phyloP scores from a whole-genome alignment of 1,284 basidiomycete species.

The Bondarzewia mesenterica region DNA sequence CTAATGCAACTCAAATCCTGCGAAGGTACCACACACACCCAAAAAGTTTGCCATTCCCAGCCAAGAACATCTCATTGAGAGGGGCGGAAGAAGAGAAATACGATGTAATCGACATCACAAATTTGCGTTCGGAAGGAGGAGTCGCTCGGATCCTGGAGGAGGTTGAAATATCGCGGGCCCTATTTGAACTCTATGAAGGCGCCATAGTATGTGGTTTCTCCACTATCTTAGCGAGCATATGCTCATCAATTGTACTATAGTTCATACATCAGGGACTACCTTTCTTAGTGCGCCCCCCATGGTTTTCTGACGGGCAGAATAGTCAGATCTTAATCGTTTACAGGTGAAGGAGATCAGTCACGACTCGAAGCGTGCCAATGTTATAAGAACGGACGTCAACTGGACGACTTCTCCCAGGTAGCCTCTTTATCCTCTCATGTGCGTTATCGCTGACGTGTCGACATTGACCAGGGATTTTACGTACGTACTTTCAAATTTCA shows the following conservation, averaged over 20 bases:
- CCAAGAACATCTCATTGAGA: constrained; percentile 68
- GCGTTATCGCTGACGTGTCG: constrained; percentile 6
- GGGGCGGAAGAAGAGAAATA: constrained; percentile 78
- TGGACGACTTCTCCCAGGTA: constrained; percentile 78
- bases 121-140: constrained; percentile 27
- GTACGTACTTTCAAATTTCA: constrained; percentile 27
- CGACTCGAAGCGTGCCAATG: constrained; percentile 66
- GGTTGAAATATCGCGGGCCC: constrained; percentile 76
- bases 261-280: constrained; percentile 80
- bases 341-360: constrained; percentile 80
- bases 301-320: not conserved
- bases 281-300: constrained; percentile 43
- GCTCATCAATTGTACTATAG: constrained; percentile 23
- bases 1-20: not conserved
- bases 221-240: not conserved
- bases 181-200: constrained; percentile 83
- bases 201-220: constrained; percentile 46
- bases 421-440: constrained; percentile 10
- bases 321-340: constrained; percentile 1
- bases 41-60: constrained; percentile 72
- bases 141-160: constrained; percentile 66
- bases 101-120: constrained; percentile 61
- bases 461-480: constrained; percentile 54
- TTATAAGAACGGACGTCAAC: constrained; percentile 70
- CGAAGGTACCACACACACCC: constrained; percentile 75